These are phyloP conservation scores for Allium cepa DNA, from an alignment of 106 monocot species.

Conservation along the genomic window DNA sequence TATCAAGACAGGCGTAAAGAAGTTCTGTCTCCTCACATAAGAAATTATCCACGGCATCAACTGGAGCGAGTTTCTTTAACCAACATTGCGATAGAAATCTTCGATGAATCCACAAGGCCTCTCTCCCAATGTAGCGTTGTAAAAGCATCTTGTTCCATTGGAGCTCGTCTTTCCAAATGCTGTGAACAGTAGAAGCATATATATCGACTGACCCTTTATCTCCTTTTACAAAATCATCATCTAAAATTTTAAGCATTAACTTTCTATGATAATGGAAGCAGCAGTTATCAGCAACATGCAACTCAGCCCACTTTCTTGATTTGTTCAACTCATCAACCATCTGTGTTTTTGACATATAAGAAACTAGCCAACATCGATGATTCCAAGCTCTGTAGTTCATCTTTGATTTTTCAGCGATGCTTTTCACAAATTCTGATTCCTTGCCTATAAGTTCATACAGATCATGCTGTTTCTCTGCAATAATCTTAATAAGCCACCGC, in stretches of 20 bases:
- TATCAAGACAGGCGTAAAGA: constrained; percentile 17
- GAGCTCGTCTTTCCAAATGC: constrained; percentile 58
- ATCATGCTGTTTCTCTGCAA: constrained; percentile 28
- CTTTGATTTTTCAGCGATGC: constrained; percentile 77
- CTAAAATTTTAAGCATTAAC: constrained; percentile 42
- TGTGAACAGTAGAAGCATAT: constrained; percentile 9
- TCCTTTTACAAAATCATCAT: constrained; percentile 8
- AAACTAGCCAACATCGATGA: constrained; percentile 61
- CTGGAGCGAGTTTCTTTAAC: constrained; percentile 23
- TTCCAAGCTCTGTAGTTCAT: constrained; percentile 95
- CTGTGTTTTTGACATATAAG: constrained; percentile 57
- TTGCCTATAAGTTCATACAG: constrained; percentile 30
- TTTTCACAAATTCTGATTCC: constrained; percentile 70
- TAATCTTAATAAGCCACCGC: constrained; percentile 59
- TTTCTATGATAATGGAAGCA: constrained; percentile 64
- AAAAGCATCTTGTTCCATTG: constrained; percentile 54
- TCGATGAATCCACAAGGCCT: constrained; percentile 79
- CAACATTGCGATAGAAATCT: constrained; percentile 60
- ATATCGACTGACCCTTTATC: constrained; percentile 7
- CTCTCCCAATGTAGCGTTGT: constrained; percentile 53
- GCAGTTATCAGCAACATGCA: constrained; percentile 72
- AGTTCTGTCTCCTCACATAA: constrained; percentile 41
- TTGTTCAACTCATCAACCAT: constrained; percentile 58
- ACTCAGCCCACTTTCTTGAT: constrained; percentile 69
- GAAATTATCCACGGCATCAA: constrained; percentile 23